Evolutionary conservation across 345 rosid species (phyloP).

Genomic region (Pistacia atlantica): DNA sequence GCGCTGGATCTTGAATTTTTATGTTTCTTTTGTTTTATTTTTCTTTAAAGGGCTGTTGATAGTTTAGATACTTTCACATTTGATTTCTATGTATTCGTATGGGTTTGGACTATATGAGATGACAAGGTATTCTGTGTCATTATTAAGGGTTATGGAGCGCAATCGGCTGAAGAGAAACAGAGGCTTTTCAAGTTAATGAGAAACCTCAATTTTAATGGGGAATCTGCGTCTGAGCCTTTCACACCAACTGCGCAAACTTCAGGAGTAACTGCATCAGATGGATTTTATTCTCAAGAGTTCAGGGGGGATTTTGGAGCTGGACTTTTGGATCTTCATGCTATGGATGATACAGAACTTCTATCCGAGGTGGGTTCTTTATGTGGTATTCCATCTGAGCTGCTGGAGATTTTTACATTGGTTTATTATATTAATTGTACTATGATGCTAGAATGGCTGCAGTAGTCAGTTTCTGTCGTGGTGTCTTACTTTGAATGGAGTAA

Average conservation of each 20-base stretch:
- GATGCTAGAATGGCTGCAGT: background rate
- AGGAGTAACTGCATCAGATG: slow-evolving; percentile 64
- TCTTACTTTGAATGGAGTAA: background rate
- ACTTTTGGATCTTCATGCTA: slow-evolving; percentile 93
- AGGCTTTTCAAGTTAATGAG: slow-evolving; percentile 93
- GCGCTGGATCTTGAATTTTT: background rate
- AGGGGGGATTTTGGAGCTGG: slow-evolving; percentile 99
- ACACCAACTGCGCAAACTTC: slow-evolving; percentile 67
- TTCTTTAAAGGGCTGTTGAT: background rate
- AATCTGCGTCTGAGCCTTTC: slow-evolving; percentile 79
- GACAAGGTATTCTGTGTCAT: slow-evolving; percentile 19
- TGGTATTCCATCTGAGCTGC: background rate
- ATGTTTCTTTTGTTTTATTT: background rate
- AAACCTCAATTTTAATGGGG: slow-evolving; percentile 93
- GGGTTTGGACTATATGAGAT: background rate
- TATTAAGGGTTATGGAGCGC: slow-evolving; percentile 88
- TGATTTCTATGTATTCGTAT: background rate
- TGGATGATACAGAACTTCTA: slow-evolving; percentile 97
- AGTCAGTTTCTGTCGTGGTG: background rate
- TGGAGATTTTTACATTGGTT: slow-evolving; percentile 10
- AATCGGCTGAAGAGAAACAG: slow-evolving; percentile 98
- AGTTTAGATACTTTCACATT: background rate
- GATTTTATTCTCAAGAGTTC: slow-evolving; percentile 85
- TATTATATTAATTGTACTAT: background rate
- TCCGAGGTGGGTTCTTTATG: slow-evolving; percentile 67